A percentile compares a stretch with the other conserved stretches of the same genome.
Conservation (phyloP, 139 green algal species). For the Closterium sp. region DNA sequence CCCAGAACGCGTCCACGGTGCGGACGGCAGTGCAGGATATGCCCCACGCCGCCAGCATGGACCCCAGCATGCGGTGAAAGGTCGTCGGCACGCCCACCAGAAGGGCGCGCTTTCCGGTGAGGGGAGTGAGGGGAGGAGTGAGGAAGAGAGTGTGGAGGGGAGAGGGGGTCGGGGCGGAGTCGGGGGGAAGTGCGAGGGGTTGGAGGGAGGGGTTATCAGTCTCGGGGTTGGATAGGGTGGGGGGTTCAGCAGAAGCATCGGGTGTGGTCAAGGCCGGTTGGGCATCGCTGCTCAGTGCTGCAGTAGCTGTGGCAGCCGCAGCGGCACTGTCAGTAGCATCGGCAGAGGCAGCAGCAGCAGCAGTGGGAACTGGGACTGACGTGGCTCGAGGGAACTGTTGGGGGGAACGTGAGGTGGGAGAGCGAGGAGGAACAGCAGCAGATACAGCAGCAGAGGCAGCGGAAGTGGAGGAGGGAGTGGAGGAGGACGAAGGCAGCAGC, state of each 20-base stretch:
- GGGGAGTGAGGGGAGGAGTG: neutral
- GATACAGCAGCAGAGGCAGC: neutral
- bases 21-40: slow-evolving; percentile 4
- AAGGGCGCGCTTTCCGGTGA: slow-evolving; percentile 15
- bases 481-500: neutral
- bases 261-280: neutral
- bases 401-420: neutral
- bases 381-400: neutral
- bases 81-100: slow-evolving; percentile 13
- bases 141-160: neutral
- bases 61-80: slow-evolving; percentile 38
- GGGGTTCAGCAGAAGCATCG: too few relatives aligned
- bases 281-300: neutral
- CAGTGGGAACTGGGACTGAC: neutral
- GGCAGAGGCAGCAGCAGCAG: neutral
- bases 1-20: slow-evolving; percentile 18
- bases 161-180: neutral
- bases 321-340: neutral
- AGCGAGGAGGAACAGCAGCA: neutral
- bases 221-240: neutral
- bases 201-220: neutral
- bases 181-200: neutral
- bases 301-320: neutral
- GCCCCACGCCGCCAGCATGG: slow-evolving; percentile 27
- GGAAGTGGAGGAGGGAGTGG: neutral